A percentile compares a stretch with the other conserved stretches of the same genome.
These are phyloP conservation scores for Aotearoamyces nothofagi DNA, from an alignment of 2,329 filamentous ascomycete genomes.

Conservation along the genomic window DNA sequence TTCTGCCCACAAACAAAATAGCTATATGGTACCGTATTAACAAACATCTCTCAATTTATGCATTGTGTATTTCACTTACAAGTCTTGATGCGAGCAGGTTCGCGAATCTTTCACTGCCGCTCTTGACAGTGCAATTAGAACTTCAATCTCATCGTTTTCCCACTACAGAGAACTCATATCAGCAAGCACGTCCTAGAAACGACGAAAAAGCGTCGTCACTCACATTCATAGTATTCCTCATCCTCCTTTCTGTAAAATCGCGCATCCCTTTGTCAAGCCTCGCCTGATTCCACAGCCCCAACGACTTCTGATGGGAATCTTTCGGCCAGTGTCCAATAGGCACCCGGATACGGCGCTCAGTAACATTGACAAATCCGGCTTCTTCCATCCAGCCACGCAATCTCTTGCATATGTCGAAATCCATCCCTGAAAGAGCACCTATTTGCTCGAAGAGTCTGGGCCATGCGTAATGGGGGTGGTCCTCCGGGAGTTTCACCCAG, in stretches of 20 bases:
- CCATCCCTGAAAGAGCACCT: too few relatives aligned
- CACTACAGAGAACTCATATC: neutral
- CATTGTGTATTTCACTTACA: neutral
- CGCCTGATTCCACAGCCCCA: neutral
- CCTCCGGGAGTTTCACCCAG: too few relatives aligned
- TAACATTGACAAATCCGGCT: conserved; percentile 27
- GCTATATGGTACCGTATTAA: neutral
- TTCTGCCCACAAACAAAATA: conserved; percentile 1
- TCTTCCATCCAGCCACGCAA: conserved; percentile 12
- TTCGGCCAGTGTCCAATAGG: conserved; percentile 32
- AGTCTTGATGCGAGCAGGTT: neutral
- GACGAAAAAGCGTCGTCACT: too few relatives aligned
- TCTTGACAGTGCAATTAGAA: neutral
- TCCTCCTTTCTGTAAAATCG: neutral
- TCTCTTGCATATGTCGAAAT: too few relatives aligned
- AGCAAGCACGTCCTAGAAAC: neutral
- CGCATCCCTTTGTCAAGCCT: neutral
- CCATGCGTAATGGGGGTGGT: too few relatives aligned
- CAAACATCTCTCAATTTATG: neutral
- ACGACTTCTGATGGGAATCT: conserved; percentile 16
- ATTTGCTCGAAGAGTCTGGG: too few relatives aligned
- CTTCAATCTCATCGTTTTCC: neutral
- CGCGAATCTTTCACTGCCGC: neutral
- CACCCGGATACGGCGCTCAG: conserved; percentile 25
- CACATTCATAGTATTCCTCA: conserved; percentile 1